These are phyloP conservation scores for Elaphomyces granulatus DNA, from an alignment of 495 filamentous ascomycete genomes.

Conservation along the genomic window DNA sequence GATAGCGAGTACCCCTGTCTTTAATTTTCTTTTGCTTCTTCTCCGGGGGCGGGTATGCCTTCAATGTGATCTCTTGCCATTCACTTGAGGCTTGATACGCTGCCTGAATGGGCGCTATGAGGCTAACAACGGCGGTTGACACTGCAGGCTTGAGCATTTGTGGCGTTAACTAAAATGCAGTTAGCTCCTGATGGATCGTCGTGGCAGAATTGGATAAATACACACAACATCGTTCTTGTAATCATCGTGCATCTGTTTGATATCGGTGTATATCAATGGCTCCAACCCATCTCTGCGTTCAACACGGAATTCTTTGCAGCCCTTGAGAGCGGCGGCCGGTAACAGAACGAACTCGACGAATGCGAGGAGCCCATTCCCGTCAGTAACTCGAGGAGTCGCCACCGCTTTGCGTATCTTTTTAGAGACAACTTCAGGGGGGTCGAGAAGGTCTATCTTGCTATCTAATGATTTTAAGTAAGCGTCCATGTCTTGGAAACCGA, in stretches of 20 bases:
- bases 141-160: constrained; percentile 73
- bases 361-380: constrained; percentile 72
- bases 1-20: constrained; percentile 59
- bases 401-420: constrained; percentile 77
- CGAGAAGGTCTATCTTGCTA: constrained; percentile 81
- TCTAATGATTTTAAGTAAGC: constrained; percentile 6
- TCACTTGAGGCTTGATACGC: constrained; percentile 54
- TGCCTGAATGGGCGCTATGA: constrained; percentile 61
- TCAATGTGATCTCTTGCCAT: constrained; percentile 66
- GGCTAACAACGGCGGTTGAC: constrained; percentile 46
- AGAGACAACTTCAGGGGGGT: constrained; percentile 50
- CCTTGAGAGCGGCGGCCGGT: constrained; percentile 39
- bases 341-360: constrained; percentile 79
- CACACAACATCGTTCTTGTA: constrained; percentile 68
- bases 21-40: constrained; percentile 72
- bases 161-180: constrained; percentile 51
- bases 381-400: constrained; percentile 56
- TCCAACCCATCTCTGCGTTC: constrained; percentile 45
- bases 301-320: constrained; percentile 25
- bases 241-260: constrained; percentile 58
- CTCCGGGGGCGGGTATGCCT: constrained; percentile 67
- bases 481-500: too few relatives aligned
- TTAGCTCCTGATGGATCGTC: constrained; percentile 11
- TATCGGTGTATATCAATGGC: constrained; percentile 59
- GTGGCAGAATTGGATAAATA: neutral